Percentiles rank a stretch among this genome's conserved stretches.
Conservation (phyloP, 1,284 basidiomycete species). For the Boletus sp. region DNA sequence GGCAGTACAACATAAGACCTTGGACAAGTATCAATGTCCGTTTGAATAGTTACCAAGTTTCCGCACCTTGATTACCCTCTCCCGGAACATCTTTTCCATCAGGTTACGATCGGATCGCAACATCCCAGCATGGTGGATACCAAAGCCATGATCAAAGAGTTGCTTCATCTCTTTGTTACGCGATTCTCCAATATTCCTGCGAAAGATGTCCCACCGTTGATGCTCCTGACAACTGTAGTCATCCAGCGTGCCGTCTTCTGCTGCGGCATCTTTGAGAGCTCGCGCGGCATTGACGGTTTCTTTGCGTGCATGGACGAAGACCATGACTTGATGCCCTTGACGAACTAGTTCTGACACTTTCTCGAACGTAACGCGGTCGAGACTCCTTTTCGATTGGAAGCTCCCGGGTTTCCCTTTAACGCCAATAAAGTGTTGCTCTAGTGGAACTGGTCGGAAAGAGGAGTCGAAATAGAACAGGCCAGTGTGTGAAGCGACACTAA, state of each 20-base stretch:
- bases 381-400: constrained; percentile 76
- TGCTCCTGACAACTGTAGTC: constrained; percentile 84
- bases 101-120: constrained; percentile 92
- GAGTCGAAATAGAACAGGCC: constrained; percentile 99
- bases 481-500: constrained; percentile 83
- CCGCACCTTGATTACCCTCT: constrained; percentile 85
- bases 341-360: constrained; percentile 86
- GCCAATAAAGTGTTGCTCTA: constrained; percentile 98
- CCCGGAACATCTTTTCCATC: constrained; percentile 95
- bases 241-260: constrained; percentile 73
- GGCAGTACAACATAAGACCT: constrained; percentile 98
- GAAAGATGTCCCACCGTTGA: constrained; percentile 76
- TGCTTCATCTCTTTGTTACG: constrained; percentile 98
- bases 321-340: constrained; percentile 98
- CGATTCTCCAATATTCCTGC: constrained; percentile 78
- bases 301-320: constrained; percentile 98
- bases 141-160: constrained; percentile 92
- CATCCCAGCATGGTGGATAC: constrained; percentile 99
- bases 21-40: constrained; percentile 15
- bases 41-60: not conserved
- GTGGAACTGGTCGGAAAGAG: constrained; percentile 95
- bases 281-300: constrained; percentile 96
- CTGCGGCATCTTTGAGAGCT: constrained; percentile 83
- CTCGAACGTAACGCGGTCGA: constrained; percentile 90
- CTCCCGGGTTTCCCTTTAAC: constrained; percentile 91